Evolutionary conservation across 2,329 filamentous ascomycete genomes (phyloP).

Genomic region (Penicillium sp.): DNA sequence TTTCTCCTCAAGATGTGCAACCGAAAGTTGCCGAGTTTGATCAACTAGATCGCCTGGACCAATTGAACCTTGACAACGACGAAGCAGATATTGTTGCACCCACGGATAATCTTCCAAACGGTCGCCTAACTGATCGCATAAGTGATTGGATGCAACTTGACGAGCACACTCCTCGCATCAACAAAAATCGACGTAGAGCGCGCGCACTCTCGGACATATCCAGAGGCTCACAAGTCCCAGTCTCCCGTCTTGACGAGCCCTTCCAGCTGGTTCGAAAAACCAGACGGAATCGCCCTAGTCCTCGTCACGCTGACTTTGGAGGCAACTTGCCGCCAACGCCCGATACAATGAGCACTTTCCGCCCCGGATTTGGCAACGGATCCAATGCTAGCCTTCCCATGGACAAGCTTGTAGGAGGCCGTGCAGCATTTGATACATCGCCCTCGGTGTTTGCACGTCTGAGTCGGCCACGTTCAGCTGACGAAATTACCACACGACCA

Average conservation of each 20-base stretch:
- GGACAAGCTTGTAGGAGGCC: constrained; percentile 24
- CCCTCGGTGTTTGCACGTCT: constrained; percentile 19
- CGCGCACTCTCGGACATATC: constrained; percentile 21
- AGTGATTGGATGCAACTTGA: constrained; percentile 29
- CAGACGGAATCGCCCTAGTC: constrained; percentile 18
- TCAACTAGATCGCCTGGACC: constrained; percentile 18
- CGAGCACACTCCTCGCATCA: constrained; percentile 12
- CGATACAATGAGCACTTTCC: constrained; percentile 41
- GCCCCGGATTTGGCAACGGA: constrained; percentile 26
- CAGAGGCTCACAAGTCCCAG: constrained; percentile 18
- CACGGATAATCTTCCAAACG: background rate
- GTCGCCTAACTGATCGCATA: constrained; percentile 20
- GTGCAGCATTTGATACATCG: constrained; percentile 2
- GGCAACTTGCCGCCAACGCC: constrained; percentile 38
- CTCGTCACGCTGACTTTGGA: constrained; percentile 28
- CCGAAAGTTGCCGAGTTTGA: constrained; percentile 22
- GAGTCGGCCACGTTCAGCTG: constrained; percentile 31
- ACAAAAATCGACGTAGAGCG: constrained; percentile 17
- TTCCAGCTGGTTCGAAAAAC: constrained; percentile 22
- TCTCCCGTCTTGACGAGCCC: constrained; percentile 18
- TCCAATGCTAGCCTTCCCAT: constrained; percentile 34
- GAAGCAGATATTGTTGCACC: background rate
- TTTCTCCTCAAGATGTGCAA: constrained; percentile 29
- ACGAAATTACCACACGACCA: constrained; percentile 27
- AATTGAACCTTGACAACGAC: constrained; percentile 1